Evolutionary conservation across 73 alveolate species (phyloP), one percentile per base, ranked within the genome.

Genomic region (Blepharisma japonicum): DNA sequence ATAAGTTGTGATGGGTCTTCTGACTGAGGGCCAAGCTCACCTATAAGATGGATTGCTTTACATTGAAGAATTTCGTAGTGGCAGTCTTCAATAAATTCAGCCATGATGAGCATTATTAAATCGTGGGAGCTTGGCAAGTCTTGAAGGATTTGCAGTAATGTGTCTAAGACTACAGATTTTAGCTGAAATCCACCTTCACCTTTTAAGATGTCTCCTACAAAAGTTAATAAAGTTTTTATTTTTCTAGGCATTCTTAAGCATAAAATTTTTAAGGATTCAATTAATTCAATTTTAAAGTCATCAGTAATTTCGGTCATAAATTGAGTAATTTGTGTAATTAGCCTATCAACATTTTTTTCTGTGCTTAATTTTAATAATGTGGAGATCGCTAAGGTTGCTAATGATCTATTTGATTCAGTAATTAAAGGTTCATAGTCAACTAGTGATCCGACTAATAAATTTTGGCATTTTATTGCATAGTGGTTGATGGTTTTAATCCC

Each of bases 21-120:
- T 21, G 92, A 79, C 45, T 81, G 70, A 21, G 92, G 93, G 50
- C 97, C 94, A 78, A 91, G 97, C 61, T 87, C 92, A 46, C 97
- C 97, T 55, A 94, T 74, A 83, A 85, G 86, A 85, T 89, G 83
- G 71, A 94, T 68, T 18, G 91, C 93, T 78, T 91, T 84, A 6
- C 90, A 86, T 77, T 91, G 93, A 21, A 94, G 71, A 51, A 79
- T 85, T 68, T 85, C 94, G 71, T 86, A 87, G 67, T 89, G 93
- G 71, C 98, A 94, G 80, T 94, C 98, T 77, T 89, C 95, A 56
- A 91, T 91, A 55, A 87, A 90, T 81, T 94, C 98, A 55, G 97
- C 97, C 11, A 94, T 83, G 21, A 90, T 83, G 45, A 89, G 49
- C 71, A 94, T 67, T 4, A 94, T 86, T 70, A 76, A 82, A 76